Evolutionary conservation across 108 stramenopile genomes (phyloP), one percentile per base, ranked within the genome.

Genomic region (Epithemia pelagica): DNA sequence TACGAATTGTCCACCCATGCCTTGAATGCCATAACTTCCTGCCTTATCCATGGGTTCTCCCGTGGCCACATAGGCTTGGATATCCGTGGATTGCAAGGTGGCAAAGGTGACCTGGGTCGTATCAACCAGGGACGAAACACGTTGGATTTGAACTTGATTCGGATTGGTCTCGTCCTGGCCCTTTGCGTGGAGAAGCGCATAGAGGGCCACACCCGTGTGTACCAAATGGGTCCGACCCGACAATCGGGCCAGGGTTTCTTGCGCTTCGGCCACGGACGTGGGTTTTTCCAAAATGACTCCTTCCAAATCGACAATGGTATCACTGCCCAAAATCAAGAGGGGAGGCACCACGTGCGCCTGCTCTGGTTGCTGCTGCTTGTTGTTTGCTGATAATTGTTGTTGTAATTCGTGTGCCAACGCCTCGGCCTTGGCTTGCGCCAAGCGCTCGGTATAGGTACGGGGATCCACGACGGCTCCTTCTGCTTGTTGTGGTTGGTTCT

Each of bases 31-130:
- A 76, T 97, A 98, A 7, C 79, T 70, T 2, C 96, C 97, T 15
- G 97, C 91, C 71, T 98, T 98, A 72, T 98, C 97, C 79, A 96
- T 86, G 21, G 96, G 96, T 69, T 98, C 97, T 2, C 87, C 86
- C 0, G 96, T 90, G 10, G 58, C 73, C 30, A 96, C 75, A 61
- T 98, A 96, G 0, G 84, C 81, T 23, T 60, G 65, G 26, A 98
- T 95, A 61, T 93, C 91, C 10, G 73, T 74, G 5, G 83, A 71
- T 15, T 77, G 61, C 2, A 97, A 66, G 0, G 30, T 55, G 2
- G 89, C 69, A 74, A 98, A 98, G 10, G 75, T 71, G 0, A 98
- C 97, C 1, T 63, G 54, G 0, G 96, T 89, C 2, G 89, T 84
- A 30, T 93, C 95, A 23, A 80, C 82, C 33, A 94, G 95, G 1